phyloP scores from a whole-genome alignment of 768 basidiomycete genomes.

The Rossbeevera mucosa region DNA sequence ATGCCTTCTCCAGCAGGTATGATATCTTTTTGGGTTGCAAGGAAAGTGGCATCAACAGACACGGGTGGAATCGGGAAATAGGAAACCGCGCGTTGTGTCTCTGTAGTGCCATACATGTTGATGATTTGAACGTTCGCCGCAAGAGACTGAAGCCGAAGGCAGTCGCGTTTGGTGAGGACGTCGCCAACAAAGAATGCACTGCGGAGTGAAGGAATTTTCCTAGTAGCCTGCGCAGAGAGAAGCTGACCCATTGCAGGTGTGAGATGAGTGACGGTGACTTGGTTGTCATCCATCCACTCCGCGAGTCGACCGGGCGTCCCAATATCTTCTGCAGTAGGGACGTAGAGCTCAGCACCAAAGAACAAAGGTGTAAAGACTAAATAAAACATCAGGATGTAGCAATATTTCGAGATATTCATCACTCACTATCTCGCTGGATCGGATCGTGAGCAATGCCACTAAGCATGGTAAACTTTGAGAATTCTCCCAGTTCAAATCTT shows the following conservation, averaged over 20 bases:
- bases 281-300: slow-evolving; percentile 94
- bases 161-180: slow-evolving; percentile 96
- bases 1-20: slow-evolving; percentile 98
- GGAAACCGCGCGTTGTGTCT: slow-evolving; percentile 97
- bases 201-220: slow-evolving; percentile 77
- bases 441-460: slow-evolving; percentile 99
- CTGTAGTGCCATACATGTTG: slow-evolving; percentile 99
- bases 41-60: slow-evolving; percentile 79
- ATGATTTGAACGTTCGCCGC: slow-evolving; percentile 91
- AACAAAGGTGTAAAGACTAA: slow-evolving; percentile 97
- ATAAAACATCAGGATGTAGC: slow-evolving; percentile 5
- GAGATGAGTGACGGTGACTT: slow-evolving; percentile 93
- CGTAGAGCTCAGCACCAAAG: slow-evolving; percentile 91
- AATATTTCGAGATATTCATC: not conserved
- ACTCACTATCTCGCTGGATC: slow-evolving; percentile 96
- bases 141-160: slow-evolving; percentile 86
- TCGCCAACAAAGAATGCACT: slow-evolving; percentile 99
- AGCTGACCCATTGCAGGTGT: slow-evolving; percentile 99
- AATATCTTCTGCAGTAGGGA: slow-evolving; percentile 95
- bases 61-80: slow-evolving; percentile 92
- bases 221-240: slow-evolving; percentile 79
- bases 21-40: slow-evolving; percentile 92
- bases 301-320: slow-evolving; percentile 94
- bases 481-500: slow-evolving; percentile 66
- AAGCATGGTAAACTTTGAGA: slow-evolving; percentile 94